Conservation (phyloP, 2,329 filamentous ascomycete genomes). For the Dothideomycetes sp. region DNA sequence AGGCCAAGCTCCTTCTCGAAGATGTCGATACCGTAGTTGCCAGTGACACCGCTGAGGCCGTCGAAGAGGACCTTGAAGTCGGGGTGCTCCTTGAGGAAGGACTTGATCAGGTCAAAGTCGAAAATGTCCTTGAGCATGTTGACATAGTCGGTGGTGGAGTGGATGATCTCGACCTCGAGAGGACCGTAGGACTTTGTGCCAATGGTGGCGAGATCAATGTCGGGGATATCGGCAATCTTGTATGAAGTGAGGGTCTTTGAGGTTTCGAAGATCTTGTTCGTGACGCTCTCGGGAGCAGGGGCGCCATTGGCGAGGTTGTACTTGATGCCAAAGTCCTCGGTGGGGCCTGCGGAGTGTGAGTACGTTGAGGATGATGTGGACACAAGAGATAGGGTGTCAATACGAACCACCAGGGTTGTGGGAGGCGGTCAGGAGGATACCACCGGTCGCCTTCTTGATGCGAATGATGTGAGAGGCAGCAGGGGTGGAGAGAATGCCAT, state of each 20-base stretch:
- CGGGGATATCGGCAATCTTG: constrained; percentile 79
- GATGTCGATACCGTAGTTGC: constrained; percentile 87
- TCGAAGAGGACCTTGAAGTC: constrained; percentile 98
- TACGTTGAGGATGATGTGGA: not conserved
- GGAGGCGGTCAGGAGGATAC: constrained; percentile 91
- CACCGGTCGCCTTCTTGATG: constrained; percentile 87
- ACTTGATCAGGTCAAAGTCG: constrained; percentile 91
- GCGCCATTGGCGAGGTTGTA: constrained; percentile 97
- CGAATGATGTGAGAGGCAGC: constrained; percentile 94
- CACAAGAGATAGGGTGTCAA: not conserved
- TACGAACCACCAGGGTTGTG: constrained; percentile 91
- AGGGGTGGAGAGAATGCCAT: constrained; percentile 93
- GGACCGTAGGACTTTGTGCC: constrained; percentile 74
- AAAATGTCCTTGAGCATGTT: constrained; percentile 98
- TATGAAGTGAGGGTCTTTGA: constrained; percentile 86
- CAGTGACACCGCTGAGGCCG: constrained; percentile 86
- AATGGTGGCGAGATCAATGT: constrained; percentile 73
- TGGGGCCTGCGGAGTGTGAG: constrained; percentile 51
- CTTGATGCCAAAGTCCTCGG: constrained; percentile 97
- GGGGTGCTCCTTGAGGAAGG: constrained; percentile 74
- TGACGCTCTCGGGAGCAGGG: constrained; percentile 89
- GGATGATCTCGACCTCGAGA: constrained; percentile 89
- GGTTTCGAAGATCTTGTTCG: constrained; percentile 92
- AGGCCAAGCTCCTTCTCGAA: constrained; percentile 90
- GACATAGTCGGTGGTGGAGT: constrained; percentile 86